A percentile compares a stretch with the other conserved stretches of the same genome.
These are phyloP conservation scores for Citrus trifoliata DNA, from an alignment of 345 rosid genomes.

Conservation along the genomic window DNA sequence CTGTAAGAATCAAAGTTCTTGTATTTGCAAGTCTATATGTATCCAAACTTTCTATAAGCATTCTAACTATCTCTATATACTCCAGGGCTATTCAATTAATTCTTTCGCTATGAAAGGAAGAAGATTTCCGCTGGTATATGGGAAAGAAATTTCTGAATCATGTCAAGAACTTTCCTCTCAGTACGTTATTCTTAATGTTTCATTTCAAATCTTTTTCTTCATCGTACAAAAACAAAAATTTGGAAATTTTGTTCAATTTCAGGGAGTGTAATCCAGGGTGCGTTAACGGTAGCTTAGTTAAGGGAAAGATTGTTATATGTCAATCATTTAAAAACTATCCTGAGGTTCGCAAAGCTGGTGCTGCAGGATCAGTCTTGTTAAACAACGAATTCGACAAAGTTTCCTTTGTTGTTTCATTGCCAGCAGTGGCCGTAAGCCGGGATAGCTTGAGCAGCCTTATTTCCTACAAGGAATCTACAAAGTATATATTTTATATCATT, in stretches of 20 bases:
- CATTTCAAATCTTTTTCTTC: background rate
- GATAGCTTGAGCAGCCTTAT: background rate
- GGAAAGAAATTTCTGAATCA: background rate
- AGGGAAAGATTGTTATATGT: constrained; percentile 40
- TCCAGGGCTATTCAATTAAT: constrained; percentile 38
- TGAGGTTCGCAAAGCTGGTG: constrained; percentile 21
- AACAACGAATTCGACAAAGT: background rate
- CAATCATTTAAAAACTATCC: accelerated
- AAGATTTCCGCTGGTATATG: constrained; percentile 29
- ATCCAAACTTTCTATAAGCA: too few relatives aligned
- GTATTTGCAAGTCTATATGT: background rate
- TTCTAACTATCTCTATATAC: background rate
- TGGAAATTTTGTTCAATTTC: constrained; percentile 6
- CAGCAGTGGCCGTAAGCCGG: constrained; percentile 12
- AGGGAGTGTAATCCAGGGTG: constrained; percentile 27
- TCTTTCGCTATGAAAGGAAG: constrained; percentile 22
- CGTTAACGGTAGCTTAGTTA: constrained; percentile 25
- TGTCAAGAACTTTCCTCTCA: background rate
- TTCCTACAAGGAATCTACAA: constrained; percentile 26
- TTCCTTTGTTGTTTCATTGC: constrained; percentile 22
- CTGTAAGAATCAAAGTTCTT: constrained; percentile 24
- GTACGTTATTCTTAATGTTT: constrained; percentile 17
- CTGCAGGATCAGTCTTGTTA: constrained; percentile 25
- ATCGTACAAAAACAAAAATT: background rate
- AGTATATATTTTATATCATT: constrained; percentile 16